Percentiles rank a stretch among this genome's conserved stretches.
These are phyloP conservation scores for Trametes elegans DNA, from an alignment of 768 basidiomycete species.

Conservation along the genomic window DNA sequence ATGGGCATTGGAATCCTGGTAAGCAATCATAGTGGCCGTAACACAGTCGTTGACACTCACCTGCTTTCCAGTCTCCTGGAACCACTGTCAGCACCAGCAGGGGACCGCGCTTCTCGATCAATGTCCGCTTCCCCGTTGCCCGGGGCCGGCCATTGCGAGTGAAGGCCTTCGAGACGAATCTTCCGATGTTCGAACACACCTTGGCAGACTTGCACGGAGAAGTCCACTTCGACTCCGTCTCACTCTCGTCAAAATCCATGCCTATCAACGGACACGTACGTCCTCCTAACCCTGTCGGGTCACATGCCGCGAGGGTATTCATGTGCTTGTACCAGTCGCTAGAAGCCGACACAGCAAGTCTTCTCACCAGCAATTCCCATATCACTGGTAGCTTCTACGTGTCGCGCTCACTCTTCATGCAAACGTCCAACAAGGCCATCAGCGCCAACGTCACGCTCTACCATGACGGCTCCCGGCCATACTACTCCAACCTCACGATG, in stretches of 20 bases:
- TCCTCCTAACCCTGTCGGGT: neutral
- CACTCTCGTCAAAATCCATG: neutral
- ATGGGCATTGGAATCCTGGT: slow-evolving; percentile 17
- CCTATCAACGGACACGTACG: slow-evolving; percentile 1
- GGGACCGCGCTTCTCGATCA: slow-evolving; percentile 1
- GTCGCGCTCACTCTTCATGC: slow-evolving; percentile 34
- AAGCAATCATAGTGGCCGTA: neutral
- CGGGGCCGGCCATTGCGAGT: neutral
- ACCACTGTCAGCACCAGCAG: no score
- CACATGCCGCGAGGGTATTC: neutral
- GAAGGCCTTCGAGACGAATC: slow-evolving; percentile 8
- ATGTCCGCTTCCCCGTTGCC: slow-evolving; percentile 1
- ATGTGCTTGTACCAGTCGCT: slow-evolving; percentile 31
- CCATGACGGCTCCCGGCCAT: slow-evolving; percentile 25
- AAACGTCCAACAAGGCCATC: slow-evolving; percentile 42
- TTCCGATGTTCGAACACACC: slow-evolving; percentile 3
- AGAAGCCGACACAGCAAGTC: slow-evolving; percentile 24
- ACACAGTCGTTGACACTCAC: no score
- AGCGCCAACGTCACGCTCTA: slow-evolving; percentile 36
- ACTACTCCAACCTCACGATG: slow-evolving; percentile 31
- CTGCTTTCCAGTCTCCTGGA: no score
- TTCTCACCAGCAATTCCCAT: slow-evolving; percentile 42
- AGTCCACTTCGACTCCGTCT: slow-evolving; percentile 7
- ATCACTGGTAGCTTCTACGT: slow-evolving; percentile 45
- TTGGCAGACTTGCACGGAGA: neutral